Evolutionary conservation across 2,329 filamentous ascomycete genomes (phyloP), one percentile per base, ranked within the genome.

Genomic region (Achaetomium macrosporum): DNA sequence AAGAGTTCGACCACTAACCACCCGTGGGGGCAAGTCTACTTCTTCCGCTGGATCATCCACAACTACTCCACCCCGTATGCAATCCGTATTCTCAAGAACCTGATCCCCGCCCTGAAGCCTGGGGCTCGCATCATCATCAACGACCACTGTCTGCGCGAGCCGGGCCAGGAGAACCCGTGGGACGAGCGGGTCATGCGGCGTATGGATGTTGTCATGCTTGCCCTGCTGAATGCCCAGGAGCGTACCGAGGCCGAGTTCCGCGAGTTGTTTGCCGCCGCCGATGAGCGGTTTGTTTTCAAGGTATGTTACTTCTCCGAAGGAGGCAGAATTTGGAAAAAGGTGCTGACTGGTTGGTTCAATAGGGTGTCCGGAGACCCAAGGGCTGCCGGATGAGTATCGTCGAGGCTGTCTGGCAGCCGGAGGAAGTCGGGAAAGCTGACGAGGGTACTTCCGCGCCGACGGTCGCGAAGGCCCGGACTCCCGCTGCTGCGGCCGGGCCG

Each of bases 41-140:
- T 78, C 59, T 76, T 83, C 65, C 76, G 79, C 44, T 77, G 76
- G 72, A 82, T 84, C 56, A 65, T 85, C 8, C 80, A 85, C 63
- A 82, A 84, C 66, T 81, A 81, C 68, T 76, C 79, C 0, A 79
- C 79, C 13, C 72, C 73, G 2, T 76, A 79, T 50, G 73, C 73
- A 4, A 61, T 75, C 42, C 69, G 70, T 42, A 76, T 82, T 37
- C 66, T 78, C 36, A 70, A 71, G 55, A 73, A 72, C 17, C 68
- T 83, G 9, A 66, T 80, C 2, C 78, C 79, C 1, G 74, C 79
- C 33, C 65, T 83, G 47, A 78, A 82, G 64, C 73, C 76, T 1
- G 74, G 81, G 16, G 72, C 78, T 11, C 68, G 73, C 44, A 63
- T 84, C 55, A 45, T 68, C 29, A 72, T 71, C 39, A 72, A 71